Conservation (phyloP, 1,284 basidiomycete species). For the Ganoderma lucidum region DNA sequence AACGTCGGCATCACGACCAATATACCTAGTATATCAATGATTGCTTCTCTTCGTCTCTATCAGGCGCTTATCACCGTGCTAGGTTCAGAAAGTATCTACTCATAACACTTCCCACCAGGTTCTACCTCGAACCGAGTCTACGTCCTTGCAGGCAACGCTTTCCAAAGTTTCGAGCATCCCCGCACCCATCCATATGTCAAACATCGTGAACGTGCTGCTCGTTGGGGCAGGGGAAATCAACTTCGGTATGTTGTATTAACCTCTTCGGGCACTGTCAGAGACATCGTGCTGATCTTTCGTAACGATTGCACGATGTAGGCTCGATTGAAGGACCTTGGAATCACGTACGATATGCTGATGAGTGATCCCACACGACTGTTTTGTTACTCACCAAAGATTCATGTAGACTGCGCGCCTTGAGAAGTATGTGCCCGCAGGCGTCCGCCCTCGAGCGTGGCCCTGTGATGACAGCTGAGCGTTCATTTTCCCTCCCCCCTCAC, state of each 20-base stretch:
- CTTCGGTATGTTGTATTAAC: conserved; percentile 43
- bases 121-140: neutral
- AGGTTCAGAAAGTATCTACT: neutral
- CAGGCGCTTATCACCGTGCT: neutral
- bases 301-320: conserved; percentile 27
- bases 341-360: conserved; percentile 41
- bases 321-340: conserved; percentile 55
- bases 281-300: neutral
- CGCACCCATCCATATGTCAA: conserved; percentile 4
- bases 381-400: neutral
- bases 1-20: too few relatives aligned
- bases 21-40: too few relatives aligned
- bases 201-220: conserved; percentile 52
- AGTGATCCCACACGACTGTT: neutral
- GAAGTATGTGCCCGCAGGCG: conserved; percentile 16
- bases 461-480: neutral
- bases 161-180: neutral
- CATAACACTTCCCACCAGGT: neutral
- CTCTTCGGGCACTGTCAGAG: too few relatives aligned
- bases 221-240: conserved; percentile 62
- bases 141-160: neutral
- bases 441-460: neutral
- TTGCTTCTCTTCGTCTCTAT: neutral
- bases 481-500: neutral
- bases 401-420: conserved; percentile 34